Evolutionary conservation across 805 yeast species (phyloP), one percentile per base, ranked within the genome.

Genomic region (Candida endomychidarum): DNA sequence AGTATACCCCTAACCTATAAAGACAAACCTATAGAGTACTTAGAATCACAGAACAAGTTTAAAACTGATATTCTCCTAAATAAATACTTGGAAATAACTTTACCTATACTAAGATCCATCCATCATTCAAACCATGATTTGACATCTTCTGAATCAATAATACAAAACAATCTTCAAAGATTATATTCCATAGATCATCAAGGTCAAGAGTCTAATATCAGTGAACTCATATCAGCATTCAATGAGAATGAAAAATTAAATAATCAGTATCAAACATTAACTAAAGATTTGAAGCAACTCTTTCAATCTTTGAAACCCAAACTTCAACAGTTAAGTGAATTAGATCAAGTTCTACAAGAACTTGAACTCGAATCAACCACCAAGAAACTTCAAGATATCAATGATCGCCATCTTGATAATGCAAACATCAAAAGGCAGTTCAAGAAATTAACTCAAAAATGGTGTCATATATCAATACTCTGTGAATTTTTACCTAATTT

Each of bases 91-190:
- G 58, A 63, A 29, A 41, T 49, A 21, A 54, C 61, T 11, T 46
- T 57, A 2, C 71, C 72, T 6, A 56, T 63, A 20, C 51, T 67
- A 28, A 50, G 65, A 34, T 50, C 68, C 4, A 56, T 66, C 3
- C 67, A 66, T 46, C 62, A 59, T 29, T 48, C 51, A 4, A 52
- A 56, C 37, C 32, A 45, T 11, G 46, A 59, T 16, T 43, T 61
- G 29, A 57, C 68, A 2, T 49, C 50, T 8, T 50, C 63, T 2
- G 71, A 65, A 43, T 18, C 40, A 7, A 45, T 26, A n/a, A 47
- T 47, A 6, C 33, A 31, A 21, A 37, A 34, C 9, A 45, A 45
- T 24, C 21, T 47, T 3, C 19, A 43, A 28, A 9, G 41, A 7
- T 35, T 47, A 21, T 47, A 38, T 23, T 38, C 46, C 3, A 32